Base-by-base conservation (phyloP, 345 rosid species). In the Tarenaya hassleriana region DNA sequence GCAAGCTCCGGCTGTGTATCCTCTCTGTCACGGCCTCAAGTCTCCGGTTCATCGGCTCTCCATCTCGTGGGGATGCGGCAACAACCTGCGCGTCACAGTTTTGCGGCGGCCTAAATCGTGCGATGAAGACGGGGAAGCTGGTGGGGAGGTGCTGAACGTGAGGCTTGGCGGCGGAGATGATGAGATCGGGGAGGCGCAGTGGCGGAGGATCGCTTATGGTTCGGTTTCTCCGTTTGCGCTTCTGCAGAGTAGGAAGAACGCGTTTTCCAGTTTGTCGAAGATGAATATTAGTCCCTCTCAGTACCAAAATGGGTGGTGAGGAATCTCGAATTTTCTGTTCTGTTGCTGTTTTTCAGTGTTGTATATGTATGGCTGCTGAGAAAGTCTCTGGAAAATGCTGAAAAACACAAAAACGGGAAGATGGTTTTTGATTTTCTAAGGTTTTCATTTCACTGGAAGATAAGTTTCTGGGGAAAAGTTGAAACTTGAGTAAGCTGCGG, bases 161-260 rank as follows among this genome's bases (percentile, higher is more conserved):
- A 77, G 63, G 50, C 83, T 84, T 34, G 73, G 77, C 42, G 70
- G 63, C 10, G 80, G 75, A 34, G 96, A 79, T 34, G 71, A 77
- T 24, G 95, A 79, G 69, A 65, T 84, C 56, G 73, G 73, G 42
- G 84, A 81, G 41, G 77, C 74, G 16, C 73, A 81, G 66, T 63
- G 92, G 90, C 81, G 98, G 52, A 76, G 78, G 57, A 88, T 91
- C 40, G 83, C 80, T 1, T 88, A 82, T 35, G 96, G 90, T 17
- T 88, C 96, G 5, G 86, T 85, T 3, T 66, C 95, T n/a, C 95
- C 96, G 2, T 92, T 77, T 24, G 94, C 98, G 41, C 85, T 81
- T 53, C 78, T 92, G 12, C 95, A 92, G 67, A 88, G 90, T 60
- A 75, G 95, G 27, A 83, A 76, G 47, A 88, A 77, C 67, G 73